Base-by-base conservation (phyloP, 2,329 filamentous ascomycete species). In the Aspergillus alliaceus region DNA sequence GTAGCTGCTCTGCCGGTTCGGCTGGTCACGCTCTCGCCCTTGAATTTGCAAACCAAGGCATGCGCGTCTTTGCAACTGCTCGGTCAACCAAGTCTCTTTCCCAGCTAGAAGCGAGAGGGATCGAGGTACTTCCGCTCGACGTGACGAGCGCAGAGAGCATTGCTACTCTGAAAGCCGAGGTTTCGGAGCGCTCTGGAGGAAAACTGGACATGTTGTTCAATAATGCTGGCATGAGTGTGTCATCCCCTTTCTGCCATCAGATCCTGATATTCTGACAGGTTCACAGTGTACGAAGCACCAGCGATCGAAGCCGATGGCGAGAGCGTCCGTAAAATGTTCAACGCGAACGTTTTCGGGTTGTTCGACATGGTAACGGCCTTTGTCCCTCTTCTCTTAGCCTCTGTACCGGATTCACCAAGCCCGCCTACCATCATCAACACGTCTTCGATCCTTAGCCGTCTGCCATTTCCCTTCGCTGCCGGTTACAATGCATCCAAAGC, bases 191-290 rank as follows among this genome's bases (percentile, higher is more conserved):
- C 2, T 46, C 51, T 6, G 51, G 51, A 4, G 51, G 51, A 2
- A 46, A 40, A 15, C 32, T 53, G 9, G 37, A 53, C n/a, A 53
- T 53, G 6, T 20, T 53, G n/a, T 53, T 24, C n/a, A 53, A 53
- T 20, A 53, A 53, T 32, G 51, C 51, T 31, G 51, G 51, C 12
- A 29, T 29, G 5, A 44, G 51, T 53, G 22, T 18, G 20, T 42
- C 18, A 14, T 53, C 24, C 20, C 6, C n/a, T 42, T 3, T 15
- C 20, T 32, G 3, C 3, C 8, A 32, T 32, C 4, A 32, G 4
- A 8, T 12, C 4, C 14, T 5, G 31, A 12, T 12, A 32, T 11
- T 32, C 31, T 11, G 31, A 3, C 31, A 32, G 14, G 9, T 32
- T 11, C 9, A 32, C 8, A 53, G 51, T 53, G 51, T 46, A 53